Percentiles rank a stretch among this genome's conserved stretches.
These are phyloP conservation scores for Leptographium wingfieldii DNA, from an alignment of 2,329 filamentous ascomycete genomes.

Conservation along the genomic window DNA sequence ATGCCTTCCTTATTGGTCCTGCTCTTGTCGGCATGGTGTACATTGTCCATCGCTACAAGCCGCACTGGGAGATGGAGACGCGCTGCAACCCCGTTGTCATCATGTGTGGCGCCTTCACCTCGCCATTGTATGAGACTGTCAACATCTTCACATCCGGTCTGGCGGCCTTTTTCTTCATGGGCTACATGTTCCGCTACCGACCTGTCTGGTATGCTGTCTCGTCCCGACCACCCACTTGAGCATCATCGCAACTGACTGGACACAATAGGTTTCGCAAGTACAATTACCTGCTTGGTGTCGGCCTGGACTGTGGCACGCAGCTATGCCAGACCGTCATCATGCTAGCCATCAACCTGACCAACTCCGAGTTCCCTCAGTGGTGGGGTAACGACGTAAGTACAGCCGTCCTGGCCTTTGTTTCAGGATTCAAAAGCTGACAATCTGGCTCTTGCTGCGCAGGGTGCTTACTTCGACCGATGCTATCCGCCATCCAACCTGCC, in stretches of 20 bases:
- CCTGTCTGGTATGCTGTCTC: conserved; percentile 12
- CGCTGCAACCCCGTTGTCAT: conserved; percentile 17
- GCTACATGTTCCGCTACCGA: conserved; percentile 17
- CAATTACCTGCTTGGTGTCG: conserved; percentile 28
- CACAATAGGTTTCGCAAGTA: conserved; percentile 25
- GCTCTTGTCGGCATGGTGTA: conserved; percentile 14
- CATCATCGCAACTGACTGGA: too few relatives aligned
- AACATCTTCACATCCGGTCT: conserved; percentile 18
- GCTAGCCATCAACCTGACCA: conserved; percentile 17
- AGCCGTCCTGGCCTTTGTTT: too few relatives aligned
- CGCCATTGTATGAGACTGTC: conserved; percentile 17
- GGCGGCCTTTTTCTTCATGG: conserved; percentile 19
- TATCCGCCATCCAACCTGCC: conserved; percentile 22
- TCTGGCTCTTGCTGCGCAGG: background rate
- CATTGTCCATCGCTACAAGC: conserved; percentile 16
- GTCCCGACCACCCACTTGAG: too few relatives aligned
- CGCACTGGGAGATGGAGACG: conserved; percentile 18
- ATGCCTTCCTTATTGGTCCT: conserved; percentile 18
- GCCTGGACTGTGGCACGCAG: conserved; percentile 22
- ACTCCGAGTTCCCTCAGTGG: conserved; percentile 16
- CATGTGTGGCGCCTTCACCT: conserved; percentile 15
- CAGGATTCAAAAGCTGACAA: background rate
- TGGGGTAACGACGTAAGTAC: conserved; percentile 17
- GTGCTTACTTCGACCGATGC: background rate
- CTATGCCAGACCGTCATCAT: conserved; percentile 18